Percentiles rank a stretch among this genome's conserved stretches.
Evolutionary conservation across 495 filamentous ascomycete species (phyloP).

Genomic region (Letharia columbiana): DNA sequence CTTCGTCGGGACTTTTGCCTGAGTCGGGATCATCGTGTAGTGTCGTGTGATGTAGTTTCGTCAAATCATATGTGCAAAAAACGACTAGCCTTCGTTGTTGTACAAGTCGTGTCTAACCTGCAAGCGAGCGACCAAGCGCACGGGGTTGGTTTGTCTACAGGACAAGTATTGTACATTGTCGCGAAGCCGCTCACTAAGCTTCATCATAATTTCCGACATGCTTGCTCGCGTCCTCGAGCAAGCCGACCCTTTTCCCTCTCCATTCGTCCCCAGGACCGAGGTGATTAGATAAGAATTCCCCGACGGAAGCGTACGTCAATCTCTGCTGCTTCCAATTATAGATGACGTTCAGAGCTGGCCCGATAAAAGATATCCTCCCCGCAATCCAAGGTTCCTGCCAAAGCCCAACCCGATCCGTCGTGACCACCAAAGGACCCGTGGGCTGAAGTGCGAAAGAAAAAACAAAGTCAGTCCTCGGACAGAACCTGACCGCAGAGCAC

Average conservation of each 20-base stretch:
- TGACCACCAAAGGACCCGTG: conserved; percentile 5
- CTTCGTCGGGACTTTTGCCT: not conserved
- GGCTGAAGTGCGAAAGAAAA: not conserved
- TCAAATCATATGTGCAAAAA: no score
- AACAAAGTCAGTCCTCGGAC: not conserved
- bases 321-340: conserved; percentile 11
- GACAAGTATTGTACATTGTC: not conserved
- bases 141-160: not conserved
- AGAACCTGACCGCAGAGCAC: not conserved
- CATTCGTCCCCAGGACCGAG: conserved; percentile 1
- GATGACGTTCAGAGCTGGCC: conserved; percentile 1
- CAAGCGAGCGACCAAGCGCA: not conserved
- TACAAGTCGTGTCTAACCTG: no score
- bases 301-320: conserved; percentile 1
- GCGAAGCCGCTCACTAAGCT: not conserved
- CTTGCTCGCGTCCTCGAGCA: not conserved
- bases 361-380: conserved; percentile 4
- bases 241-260: conserved; percentile 11
- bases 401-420: not conserved
- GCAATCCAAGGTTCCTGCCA: conserved; percentile 7
- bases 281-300: conserved; percentile 3
- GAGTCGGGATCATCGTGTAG: no score
- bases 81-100: no score
- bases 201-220: not conserved
- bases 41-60: no score